Evolutionary conservation across 192 early-diverging fungal species (phyloP).

Genomic region (Globomyces pollinis-pini): DNA sequence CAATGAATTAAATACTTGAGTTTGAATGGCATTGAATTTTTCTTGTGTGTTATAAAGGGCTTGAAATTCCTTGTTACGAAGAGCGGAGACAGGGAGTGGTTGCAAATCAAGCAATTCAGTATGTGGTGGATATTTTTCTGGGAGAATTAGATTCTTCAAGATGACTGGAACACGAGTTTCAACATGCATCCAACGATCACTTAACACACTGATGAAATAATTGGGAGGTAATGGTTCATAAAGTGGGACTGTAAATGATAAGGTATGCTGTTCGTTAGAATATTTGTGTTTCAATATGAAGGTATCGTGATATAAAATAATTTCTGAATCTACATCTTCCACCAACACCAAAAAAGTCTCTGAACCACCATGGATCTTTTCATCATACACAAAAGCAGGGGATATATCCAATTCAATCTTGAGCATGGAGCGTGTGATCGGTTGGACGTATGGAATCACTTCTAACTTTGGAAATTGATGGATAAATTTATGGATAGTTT

Average conservation of each 20-base stretch:
- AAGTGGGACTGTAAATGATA: constrained; percentile 85
- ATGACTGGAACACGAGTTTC: constrained; percentile 90
- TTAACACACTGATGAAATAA: constrained; percentile 87
- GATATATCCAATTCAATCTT: constrained; percentile 86
- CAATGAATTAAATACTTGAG: constrained; percentile 85
- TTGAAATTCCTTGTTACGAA: constrained; percentile 72
- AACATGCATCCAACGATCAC: constrained; percentile 91
- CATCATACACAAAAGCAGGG: constrained; percentile 92
- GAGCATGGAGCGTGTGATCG: constrained; percentile 83
- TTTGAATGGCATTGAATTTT: constrained; percentile 92
- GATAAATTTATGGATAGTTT: constrained; percentile 78
- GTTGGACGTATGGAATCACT: constrained; percentile 81
- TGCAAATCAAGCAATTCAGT: constrained; percentile 93
- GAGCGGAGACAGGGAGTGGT: constrained; percentile 71
- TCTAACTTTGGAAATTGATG: constrained; percentile 94
- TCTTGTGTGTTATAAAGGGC: constrained; percentile 48
- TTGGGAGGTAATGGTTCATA: constrained; percentile 92
- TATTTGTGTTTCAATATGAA: constrained; percentile 86
- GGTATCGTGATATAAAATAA: constrained; percentile 81
- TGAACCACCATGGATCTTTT: constrained; percentile 71
- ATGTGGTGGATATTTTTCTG: constrained; percentile 87
- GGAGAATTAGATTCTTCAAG: constrained; percentile 85
- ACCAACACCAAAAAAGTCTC: constrained; percentile 93
- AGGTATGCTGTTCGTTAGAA: constrained; percentile 70
- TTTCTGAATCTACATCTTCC: constrained; percentile 88